A percentile compares a stretch with the other conserved stretches of the same genome.
Conservation (phyloP, 805 yeast species). For the Barnettozyma vustinii region DNA sequence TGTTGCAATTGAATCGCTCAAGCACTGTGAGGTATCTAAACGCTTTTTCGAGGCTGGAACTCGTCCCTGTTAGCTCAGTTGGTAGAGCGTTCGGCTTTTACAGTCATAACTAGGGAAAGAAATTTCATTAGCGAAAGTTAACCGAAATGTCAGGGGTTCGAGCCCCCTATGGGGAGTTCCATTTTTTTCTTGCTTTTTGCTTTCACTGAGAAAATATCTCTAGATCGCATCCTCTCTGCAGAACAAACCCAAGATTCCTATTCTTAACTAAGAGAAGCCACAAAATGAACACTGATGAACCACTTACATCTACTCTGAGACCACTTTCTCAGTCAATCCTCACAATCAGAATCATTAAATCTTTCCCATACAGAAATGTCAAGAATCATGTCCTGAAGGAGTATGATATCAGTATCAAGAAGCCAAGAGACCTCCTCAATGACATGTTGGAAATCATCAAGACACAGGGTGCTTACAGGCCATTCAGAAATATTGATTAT, state of each 20-base stretch:
- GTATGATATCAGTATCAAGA: constrained; percentile 64
- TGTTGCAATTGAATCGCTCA: too few relatives aligned
- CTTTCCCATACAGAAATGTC: constrained; percentile 87
- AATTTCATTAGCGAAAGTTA: constrained; percentile 32
- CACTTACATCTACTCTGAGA: constrained; percentile 71
- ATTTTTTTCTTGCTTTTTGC: constrained; percentile 10
- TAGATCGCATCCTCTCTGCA: too few relatives aligned
- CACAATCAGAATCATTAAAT: constrained; percentile 82
- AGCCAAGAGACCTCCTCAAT: constrained; percentile 58
- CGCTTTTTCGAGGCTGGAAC: constrained; percentile 25
- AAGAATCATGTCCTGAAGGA: constrained; percentile 65
- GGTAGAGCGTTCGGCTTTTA: constrained; percentile 70
- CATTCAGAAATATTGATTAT: constrained; percentile 70
- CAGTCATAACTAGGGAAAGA: constrained; percentile 16
- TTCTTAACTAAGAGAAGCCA: too few relatives aligned
- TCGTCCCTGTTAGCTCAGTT: constrained; percentile 57
- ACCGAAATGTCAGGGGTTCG: constrained; percentile 48
- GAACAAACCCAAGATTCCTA: too few relatives aligned
- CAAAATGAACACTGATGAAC: constrained; percentile 41
- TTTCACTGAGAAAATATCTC: neutral
- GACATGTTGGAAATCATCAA: constrained; percentile 40
- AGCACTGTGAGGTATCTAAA: too few relatives aligned
- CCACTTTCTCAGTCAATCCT: constrained; percentile 60
- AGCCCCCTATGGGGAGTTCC: constrained; percentile 47
- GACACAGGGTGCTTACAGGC: constrained; percentile 67